A percentile compares a stretch with the other conserved stretches of the same genome.
Evolutionary conservation across 495 filamentous ascomycete species (phyloP).

Genomic region (Chaetomium cochliodes): DNA sequence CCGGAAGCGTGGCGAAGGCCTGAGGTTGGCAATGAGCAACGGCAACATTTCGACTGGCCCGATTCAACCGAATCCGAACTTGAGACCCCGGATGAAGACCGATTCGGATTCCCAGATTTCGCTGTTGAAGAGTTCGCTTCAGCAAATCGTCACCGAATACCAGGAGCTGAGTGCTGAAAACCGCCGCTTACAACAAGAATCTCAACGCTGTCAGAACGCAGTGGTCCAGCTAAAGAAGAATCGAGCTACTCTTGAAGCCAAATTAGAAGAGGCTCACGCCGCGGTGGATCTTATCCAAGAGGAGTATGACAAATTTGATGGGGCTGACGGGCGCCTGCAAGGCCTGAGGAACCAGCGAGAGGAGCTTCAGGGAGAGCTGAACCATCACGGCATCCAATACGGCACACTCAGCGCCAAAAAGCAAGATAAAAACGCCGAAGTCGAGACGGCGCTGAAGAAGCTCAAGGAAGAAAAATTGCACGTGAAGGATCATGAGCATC

Average conservation of each 20-base stretch:
- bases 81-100: constrained; percentile 72
- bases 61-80: constrained; percentile 30
- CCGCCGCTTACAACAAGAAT: constrained; percentile 52
- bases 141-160: constrained; percentile 48
- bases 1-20: constrained; percentile 58
- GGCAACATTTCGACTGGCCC: constrained; percentile 42
- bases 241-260: constrained; percentile 26
- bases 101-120: constrained; percentile 67
- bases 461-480: constrained; percentile 36
- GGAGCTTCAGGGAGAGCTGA: constrained; percentile 32
- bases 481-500: constrained; percentile 47
- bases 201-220: constrained; percentile 58
- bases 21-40: constrained; percentile 55
- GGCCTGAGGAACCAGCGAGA: constrained; percentile 36
- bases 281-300: constrained; percentile 32
- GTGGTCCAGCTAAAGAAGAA: constrained; percentile 54
- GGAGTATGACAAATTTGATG: constrained; percentile 47
- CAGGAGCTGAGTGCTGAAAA: constrained; percentile 37
- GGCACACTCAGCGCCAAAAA: constrained; percentile 40
- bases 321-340: constrained; percentile 41
- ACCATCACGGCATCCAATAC: constrained; percentile 46
- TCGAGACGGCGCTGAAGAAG: constrained; percentile 33
- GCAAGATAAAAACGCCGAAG: constrained; percentile 37
- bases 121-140: constrained; percentile 46
- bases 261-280: constrained; percentile 30